A percentile compares a stretch with the other conserved stretches of the same genome.
Evolutionary conservation across 192 early-diverging fungal species (phyloP).

Genomic region (Coemansia sp.): DNA sequence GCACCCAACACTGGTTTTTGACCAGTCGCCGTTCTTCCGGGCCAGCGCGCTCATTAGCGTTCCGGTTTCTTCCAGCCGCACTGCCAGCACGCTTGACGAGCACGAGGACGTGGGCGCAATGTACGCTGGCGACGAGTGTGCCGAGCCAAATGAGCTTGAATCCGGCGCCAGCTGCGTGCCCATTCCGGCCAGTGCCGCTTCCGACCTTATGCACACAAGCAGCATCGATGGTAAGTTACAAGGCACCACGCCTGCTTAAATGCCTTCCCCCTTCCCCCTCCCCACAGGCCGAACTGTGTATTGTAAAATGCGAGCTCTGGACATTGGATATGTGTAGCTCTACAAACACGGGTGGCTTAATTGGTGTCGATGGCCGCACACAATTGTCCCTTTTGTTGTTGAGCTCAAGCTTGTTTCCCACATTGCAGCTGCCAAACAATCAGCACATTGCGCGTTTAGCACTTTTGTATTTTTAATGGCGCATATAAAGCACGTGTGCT

Average conservation of each 20-base stretch:
- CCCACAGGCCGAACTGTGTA: no score
- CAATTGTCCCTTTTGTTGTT: background rate
- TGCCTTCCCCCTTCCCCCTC: no score
- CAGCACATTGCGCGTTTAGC: no score
- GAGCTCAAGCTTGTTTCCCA: no score
- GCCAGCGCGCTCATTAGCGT: conserved; percentile 19
- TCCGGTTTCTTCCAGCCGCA: conserved; percentile 1
- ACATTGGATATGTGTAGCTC: background rate
- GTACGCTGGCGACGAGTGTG: background rate
- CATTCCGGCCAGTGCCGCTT: conserved; percentile 1
- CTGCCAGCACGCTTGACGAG: conserved; percentile 13
- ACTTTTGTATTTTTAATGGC: no score
- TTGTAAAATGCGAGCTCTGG: no score
- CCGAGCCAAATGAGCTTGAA: background rate
- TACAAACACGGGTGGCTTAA: conserved; percentile 11
- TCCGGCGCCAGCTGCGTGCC: conserved; percentile 7
- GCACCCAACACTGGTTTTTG: conserved; percentile 47
- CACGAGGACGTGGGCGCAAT: background rate
- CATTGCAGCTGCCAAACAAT: no score
- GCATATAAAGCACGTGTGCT: no score
- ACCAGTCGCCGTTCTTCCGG: conserved; percentile 36
- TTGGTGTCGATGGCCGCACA: background rate
- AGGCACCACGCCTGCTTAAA: no score
- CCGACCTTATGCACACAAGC: no score
- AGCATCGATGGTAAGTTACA: no score